Evolutionary conservation across 176 grass and related monocot species (phyloP), one percentile per base, ranked within the genome.

Genomic region (Thalia dealbata): DNA sequence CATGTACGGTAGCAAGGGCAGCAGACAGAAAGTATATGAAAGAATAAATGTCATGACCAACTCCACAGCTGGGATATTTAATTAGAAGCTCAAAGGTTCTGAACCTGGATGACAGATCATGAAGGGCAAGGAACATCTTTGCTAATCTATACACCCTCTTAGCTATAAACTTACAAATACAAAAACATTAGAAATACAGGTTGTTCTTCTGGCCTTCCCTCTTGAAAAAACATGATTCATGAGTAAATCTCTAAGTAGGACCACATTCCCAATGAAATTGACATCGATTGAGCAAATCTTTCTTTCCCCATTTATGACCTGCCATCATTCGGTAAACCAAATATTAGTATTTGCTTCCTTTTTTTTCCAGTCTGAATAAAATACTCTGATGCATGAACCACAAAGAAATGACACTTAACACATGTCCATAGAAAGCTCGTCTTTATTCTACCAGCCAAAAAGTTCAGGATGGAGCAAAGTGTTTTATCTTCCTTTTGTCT

Each of bases 41-140:
- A 67, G 32, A 43, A 67, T 67, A 67, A 42, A 67, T 67, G 32
- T 41, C 64, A 67, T 41, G 27, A 43, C 64, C 64, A 19, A 42
- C 32, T 42, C 16, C 64, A 67, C 32, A 67, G 25, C 65, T 42
- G 35, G 41, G 65, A 41, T 68, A 68, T n/a, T 43, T 41, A 68
- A 68, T 41, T 68, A 68, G 32, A 30, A 68, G 65, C 65, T 68
- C 32, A 43, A 18, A 25, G 42, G 65, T 23, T 68, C 64, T 19
- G 30, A 68, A 4, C 15, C 30, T 42, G 18, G 35, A 43, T 68
- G 65, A 43, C 14, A 68, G 38, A 68, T 68, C 65, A 68, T n/a
- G 4, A 2, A 38, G n/a, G 10, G 10, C 18, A 68, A 6, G 32
- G 1, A 38, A 43, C 65, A 68, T 43, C 35, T 68, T 42, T 22